A percentile compares a stretch with the other conserved stretches of the same genome.
Evolutionary conservation across 352 stramenopile species (phyloP).

Genomic region (Thraustochytrium striatum): DNA sequence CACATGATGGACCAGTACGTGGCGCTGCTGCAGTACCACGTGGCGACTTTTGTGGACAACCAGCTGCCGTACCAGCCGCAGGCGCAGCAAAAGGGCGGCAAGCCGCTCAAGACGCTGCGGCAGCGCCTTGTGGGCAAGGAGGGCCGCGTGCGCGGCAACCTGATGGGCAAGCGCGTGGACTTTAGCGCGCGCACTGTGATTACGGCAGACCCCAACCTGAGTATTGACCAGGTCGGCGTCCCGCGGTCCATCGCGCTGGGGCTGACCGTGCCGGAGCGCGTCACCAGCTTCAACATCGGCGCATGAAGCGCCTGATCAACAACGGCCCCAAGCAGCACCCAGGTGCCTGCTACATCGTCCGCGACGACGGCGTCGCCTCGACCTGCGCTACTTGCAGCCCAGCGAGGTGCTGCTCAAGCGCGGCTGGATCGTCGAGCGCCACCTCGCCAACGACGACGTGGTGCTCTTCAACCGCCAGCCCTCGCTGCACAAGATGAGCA

Average conservation of each 20-base stretch:
- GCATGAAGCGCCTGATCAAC: conserved; percentile 89
- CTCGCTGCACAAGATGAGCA: conserved; percentile 99
- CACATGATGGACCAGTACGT: conserved; percentile 78
- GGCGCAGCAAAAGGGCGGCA: conserved; percentile 90
- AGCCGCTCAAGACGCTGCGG: conserved; percentile 94
- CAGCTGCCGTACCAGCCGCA: conserved; percentile 89
- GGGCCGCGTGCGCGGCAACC: conserved; percentile 95
- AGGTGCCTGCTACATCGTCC: conserved; percentile 96
- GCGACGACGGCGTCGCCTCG: conserved; percentile 91
- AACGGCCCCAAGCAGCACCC: conserved; percentile 93
- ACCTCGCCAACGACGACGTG: conserved; percentile 95
- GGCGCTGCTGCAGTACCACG: conserved; percentile 77
- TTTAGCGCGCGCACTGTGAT: conserved; percentile 99
- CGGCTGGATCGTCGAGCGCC: conserved; percentile 97
- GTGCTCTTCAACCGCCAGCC: conserved; percentile 99
- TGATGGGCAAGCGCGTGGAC: conserved; percentile 99
- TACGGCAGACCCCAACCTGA: conserved; percentile 96
- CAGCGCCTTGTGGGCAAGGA: conserved; percentile 91
- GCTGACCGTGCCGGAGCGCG: conserved; percentile 93
- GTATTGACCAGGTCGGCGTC: conserved; percentile 94
- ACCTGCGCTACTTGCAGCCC: conserved; percentile 96
- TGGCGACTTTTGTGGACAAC: conserved; percentile 93
- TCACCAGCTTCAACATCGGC: conserved; percentile 98
- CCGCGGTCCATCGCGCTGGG: conserved; percentile 96
- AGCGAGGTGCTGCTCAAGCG: conserved; percentile 90